Evolutionary conservation across 371 early-diverging fungal species (phyloP).

Genomic region (Funneliformis caledonium): DNA sequence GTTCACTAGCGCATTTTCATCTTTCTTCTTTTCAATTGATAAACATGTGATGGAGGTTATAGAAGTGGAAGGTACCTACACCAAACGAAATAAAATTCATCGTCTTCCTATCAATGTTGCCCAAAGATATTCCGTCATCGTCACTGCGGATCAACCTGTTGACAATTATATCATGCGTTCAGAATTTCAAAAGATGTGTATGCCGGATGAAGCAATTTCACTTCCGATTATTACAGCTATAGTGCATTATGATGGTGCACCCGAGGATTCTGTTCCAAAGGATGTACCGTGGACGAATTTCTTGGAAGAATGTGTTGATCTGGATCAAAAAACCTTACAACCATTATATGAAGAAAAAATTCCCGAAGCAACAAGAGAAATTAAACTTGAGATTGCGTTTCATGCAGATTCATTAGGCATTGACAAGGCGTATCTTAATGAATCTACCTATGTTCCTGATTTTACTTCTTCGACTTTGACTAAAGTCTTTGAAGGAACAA

Average conservation of each 20-base stretch:
- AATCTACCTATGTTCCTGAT: slow-evolving; percentile 13
- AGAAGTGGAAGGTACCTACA: slow-evolving; percentile 51
- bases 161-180: slow-evolving; percentile 48
- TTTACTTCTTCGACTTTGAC: background rate
- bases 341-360: slow-evolving; percentile 43
- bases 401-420: slow-evolving; percentile 37
- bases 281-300: slow-evolving; percentile 2
- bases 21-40: slow-evolving; percentile 51
- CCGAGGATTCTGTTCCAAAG: slow-evolving; percentile 48
- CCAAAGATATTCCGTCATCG: slow-evolving; percentile 52
- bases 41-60: slow-evolving; percentile 49
- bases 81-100: slow-evolving; percentile 45
- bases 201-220: slow-evolving; percentile 24
- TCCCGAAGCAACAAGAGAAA: slow-evolving; percentile 43
- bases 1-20: slow-evolving; percentile 45
- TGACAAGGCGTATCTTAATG: slow-evolving; percentile 22
- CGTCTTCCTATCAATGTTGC: slow-evolving; percentile 49
- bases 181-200: slow-evolving; percentile 47
- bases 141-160: slow-evolving; percentile 47
- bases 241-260: slow-evolving; percentile 49
- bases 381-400: slow-evolving; percentile 44
- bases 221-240: slow-evolving; percentile 44
- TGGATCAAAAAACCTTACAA: slow-evolving; percentile 44
- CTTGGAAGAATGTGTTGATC: slow-evolving; percentile 40
- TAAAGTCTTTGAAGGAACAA: background rate